Base-by-base conservation (phyloP, 163 green algal species). In the Botryococcus braunii region DNA sequence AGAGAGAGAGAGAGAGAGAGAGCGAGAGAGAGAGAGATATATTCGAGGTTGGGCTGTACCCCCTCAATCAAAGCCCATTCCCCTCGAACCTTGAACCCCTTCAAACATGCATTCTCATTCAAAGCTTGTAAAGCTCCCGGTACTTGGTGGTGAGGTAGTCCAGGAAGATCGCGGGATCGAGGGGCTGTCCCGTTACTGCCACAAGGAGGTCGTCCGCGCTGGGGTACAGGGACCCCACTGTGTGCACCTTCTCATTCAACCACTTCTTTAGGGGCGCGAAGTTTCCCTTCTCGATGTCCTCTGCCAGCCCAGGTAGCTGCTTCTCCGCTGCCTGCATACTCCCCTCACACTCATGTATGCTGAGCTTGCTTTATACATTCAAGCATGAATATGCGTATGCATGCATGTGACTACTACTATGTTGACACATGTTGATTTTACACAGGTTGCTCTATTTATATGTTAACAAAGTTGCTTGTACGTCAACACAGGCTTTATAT, bases 101-200 rank as follows among this genome's bases (percentile, higher is more conserved):
- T n/a, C n/a, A n/a, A n/a, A n/a, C n/a, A n/a, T n/a, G n/a, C n/a
- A n/a, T n/a, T n/a, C n/a, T n/a, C n/a, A n/a, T n/a, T 81, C 55
- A 83, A 0, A 89, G 75, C 35, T 81, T 73, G 73, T 96, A 96
- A 17, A 95, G 72, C 40, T 80, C 36, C 7, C 32, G 75, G 77
- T 95, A 96, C 79, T 96, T 96, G 17, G 56, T 52, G 1, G 41
- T 79, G 3, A 96, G 74, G 70, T 94, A 92, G 0, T 69, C 39
- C 34, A 96, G 70, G 76, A 92, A 96, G 6, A 88, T 69, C 36
- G 76, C 23, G 2, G 89, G 86, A 43, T 95, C 67, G 57, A 97
- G 79, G 0, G 79, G 74, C 1, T 68, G 68, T 6, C 91, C 91
- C 2, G 90, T 95, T 0, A 88, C 87, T 1, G 72, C 71, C 32